Base-by-base conservation (phyloP, 1,284 basidiomycete genomes). In the Coniferiporia sulphurascens region DNA sequence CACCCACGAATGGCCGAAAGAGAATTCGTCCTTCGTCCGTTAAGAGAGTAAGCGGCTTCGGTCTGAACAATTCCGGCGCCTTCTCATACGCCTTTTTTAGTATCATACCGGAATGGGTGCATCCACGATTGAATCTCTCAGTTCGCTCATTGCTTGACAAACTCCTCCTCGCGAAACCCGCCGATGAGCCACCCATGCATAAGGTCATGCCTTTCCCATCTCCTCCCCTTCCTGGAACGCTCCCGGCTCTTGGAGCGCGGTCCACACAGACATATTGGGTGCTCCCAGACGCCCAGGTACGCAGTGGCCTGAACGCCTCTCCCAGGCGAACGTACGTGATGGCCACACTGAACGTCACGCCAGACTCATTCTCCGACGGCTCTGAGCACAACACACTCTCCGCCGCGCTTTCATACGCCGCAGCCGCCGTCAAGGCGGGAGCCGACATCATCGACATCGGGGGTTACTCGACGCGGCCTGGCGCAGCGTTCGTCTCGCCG, bases 351-450 rank as follows among this genome's bases (percentile, higher is more conserved):
- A 98, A 99, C 70, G 83, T 85, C 2, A 99, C 97, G 0, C 97
- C 97, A 1, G 95, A 99, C 73, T 98, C 95, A 0, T 99, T 99
- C 75, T 98, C 95, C 0, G 95, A 98, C 65, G 94, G 94, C 5
- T 81, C 87, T 1, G 71, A 74, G 45, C 77, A 91, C 68, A 76
- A 80, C 64, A 76, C 75, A 0, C 62, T 84, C 5, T 65, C 76
- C 0, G 70, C 75, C 10, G 86, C 84, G 0, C 65, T 88, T 10
- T 63, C 66, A 1, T 89, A 87, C 62, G 76, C 76, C 0, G 67
- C 64, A 1, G 56, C 73, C 2, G 76, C 86, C 4, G 73, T 86
- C 2, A 63, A 71, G 0, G 73, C 74, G 1, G 87, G 88, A 0
- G 87, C 89, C 0, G 81, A 86, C 62, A 90, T 99, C 55, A 76